Conservation (phyloP, 169 alveolate genomes). For the Eimeria acervulina region DNA sequence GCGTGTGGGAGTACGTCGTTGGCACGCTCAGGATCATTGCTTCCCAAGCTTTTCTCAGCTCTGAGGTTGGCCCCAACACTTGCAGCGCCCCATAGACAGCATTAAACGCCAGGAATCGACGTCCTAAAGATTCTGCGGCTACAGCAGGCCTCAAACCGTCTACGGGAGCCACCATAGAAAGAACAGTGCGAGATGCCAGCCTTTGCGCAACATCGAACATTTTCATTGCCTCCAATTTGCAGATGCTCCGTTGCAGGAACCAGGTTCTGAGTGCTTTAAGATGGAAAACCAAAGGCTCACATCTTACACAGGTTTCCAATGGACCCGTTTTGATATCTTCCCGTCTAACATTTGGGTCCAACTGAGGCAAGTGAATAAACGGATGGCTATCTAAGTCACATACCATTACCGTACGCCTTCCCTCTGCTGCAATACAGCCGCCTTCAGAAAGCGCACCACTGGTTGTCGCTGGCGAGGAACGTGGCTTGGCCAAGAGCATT, state of each 20-base stretch:
- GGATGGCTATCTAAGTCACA: neutral
- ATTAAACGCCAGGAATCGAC: slow-evolving; percentile 25
- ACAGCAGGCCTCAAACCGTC: neutral
- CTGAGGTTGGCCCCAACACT: neutral
- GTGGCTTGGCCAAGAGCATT: neutral
- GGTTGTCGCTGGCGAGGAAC: neutral
- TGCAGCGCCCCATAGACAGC: neutral
- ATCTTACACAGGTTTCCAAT: neutral
- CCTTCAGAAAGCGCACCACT: neutral
- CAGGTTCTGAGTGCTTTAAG: neutral
- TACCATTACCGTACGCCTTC: neutral
- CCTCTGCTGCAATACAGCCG: neutral
- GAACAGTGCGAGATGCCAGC: slow-evolving; percentile 1
- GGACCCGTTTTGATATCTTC: neutral
- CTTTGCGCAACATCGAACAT: neutral
- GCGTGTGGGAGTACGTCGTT: neutral
- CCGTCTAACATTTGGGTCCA: neutral
- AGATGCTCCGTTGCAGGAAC: neutral
- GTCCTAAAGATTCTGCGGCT: slow-evolving; percentile 21
- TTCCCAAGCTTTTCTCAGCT: neutral
- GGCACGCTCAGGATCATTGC: neutral
- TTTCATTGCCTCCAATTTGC: neutral
- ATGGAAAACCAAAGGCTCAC: neutral
- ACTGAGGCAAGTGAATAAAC: neutral
- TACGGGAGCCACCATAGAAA: neutral